These are phyloP conservation scores for Aspergillus transmontanensis DNA, from an alignment of 2,329 filamentous ascomycete genomes.

Conservation along the genomic window DNA sequence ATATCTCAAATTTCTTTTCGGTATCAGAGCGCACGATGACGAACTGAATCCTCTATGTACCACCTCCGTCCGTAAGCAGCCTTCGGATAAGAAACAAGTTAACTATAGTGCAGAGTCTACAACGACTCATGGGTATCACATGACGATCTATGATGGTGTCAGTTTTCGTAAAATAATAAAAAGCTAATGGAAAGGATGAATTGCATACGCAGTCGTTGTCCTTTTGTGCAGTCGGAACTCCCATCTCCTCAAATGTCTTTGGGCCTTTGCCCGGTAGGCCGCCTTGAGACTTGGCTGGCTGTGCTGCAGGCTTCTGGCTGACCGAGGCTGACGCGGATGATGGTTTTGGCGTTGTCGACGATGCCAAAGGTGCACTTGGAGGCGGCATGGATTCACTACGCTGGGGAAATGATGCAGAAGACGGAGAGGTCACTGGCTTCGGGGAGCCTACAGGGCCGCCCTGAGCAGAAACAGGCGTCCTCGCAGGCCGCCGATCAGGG, in stretches of 20 bases:
- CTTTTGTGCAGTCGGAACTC: slow-evolving; percentile 78
- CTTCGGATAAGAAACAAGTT: slow-evolving; percentile 23
- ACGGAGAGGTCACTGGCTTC: slow-evolving; percentile 30
- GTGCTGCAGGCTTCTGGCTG: slow-evolving; percentile 39
- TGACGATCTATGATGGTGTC: slow-evolving; percentile 37
- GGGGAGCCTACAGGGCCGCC: slow-evolving; percentile 29
- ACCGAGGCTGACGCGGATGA: slow-evolving; percentile 29
- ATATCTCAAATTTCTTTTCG: not conserved
- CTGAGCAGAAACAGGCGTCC: slow-evolving; percentile 32
- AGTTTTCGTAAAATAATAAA: slow-evolving; percentile 8
- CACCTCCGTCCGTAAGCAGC: slow-evolving; percentile 5
- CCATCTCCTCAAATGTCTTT: slow-evolving; percentile 98
- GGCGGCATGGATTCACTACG: slow-evolving; percentile 35
- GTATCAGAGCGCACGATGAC: not conserved
- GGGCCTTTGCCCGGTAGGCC: slow-evolving; percentile 71
- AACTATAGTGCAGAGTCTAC: slow-evolving; percentile 16
- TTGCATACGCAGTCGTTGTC: slow-evolving; percentile 85
- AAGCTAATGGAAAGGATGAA: not conserved
- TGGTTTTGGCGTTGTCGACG: slow-evolving; percentile 43
- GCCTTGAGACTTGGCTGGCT: slow-evolving; percentile 30
- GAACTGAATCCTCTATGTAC: not conserved
- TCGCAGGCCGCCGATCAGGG: slow-evolving; percentile 34
- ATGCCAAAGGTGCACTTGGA: slow-evolving; percentile 42
- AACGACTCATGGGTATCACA: slow-evolving; percentile 40
- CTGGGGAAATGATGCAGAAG: slow-evolving; percentile 36